phyloP scores from a whole-genome alignment of 192 early-diverging fungal species.

The Diversispora eburnea region DNA sequence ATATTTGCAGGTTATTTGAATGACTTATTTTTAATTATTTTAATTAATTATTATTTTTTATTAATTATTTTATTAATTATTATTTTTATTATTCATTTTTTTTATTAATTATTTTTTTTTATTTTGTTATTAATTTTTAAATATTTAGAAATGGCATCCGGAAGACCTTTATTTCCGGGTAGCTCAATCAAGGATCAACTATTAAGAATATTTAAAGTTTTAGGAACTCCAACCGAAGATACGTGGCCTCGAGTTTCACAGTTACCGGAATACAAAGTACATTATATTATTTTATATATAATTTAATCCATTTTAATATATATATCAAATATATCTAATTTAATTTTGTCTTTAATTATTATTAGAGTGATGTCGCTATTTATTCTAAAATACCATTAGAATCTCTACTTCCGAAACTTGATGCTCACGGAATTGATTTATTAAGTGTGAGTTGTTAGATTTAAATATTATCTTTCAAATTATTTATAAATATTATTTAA shows the following conservation, averaged over 20 bases:
- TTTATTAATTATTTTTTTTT: background rate
- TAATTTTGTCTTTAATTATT: conserved; percentile 2
- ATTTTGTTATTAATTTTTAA: too few relatives aligned
- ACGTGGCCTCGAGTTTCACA: conserved; percentile 83
- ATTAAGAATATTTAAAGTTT: conserved; percentile 84
- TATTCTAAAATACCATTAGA: conserved; percentile 71
- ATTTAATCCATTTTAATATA: background rate
- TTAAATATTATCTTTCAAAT: background rate
- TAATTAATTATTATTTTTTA: conserved; percentile 2
- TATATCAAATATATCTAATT: conserved; percentile 2
- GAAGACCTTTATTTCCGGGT: conserved; percentile 89
- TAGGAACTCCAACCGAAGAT: conserved; percentile 78
- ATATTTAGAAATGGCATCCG: conserved; percentile 73
- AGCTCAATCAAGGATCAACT: conserved; percentile 85
- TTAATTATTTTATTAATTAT: background rate
- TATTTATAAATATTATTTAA: background rate
- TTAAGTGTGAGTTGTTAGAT: conserved; percentile 52
- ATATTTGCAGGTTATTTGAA: conserved; percentile 69
- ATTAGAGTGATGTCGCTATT: conserved; percentile 68
- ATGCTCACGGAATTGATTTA: conserved; percentile 80
- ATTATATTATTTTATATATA: background rate
- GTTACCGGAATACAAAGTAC: conserved; percentile 84
- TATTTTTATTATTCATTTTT: background rate
- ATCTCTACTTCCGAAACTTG: conserved; percentile 77
- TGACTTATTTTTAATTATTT: too few relatives aligned